Conservation (phyloP, 306 rosid species). For the Cucurbita pepo region DNA sequence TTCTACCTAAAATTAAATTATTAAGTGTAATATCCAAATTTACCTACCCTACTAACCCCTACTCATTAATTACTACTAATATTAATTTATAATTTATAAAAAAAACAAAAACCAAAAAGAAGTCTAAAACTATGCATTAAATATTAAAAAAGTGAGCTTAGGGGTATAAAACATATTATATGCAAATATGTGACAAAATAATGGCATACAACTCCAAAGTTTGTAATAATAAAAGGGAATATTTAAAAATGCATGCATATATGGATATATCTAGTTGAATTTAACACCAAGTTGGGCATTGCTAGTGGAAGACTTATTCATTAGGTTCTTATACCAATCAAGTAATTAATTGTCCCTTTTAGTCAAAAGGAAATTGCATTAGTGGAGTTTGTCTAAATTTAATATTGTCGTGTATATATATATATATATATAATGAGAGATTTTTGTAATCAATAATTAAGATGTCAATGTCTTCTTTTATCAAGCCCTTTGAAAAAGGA, state of each 20-base stretch:
- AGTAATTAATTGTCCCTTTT: not conserved
- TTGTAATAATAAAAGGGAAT: not conserved
- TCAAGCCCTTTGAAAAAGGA: not conserved
- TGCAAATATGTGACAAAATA: not conserved
- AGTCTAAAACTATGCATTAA: not conserved
- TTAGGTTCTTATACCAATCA: not conserved
- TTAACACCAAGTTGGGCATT: not conserved
- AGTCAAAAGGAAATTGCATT: not conserved
- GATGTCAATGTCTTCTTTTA: not conserved
- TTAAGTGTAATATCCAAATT: constrained; percentile 5
- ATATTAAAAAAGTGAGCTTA: not conserved
- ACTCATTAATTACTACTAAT: not conserved
- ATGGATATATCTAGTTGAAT: not conserved
- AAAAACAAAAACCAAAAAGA: not conserved
- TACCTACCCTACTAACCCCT: not conserved
- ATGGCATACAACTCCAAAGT: constrained; percentile 22
- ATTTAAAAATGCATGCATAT: not conserved
- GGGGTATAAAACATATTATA: not conserved
- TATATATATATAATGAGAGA: not conserved
- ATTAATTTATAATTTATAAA: not conserved
- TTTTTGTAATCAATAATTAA: not conserved
- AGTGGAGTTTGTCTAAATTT: not conserved
- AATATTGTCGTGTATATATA: not conserved
- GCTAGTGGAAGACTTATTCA: not conserved
- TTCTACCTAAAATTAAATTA: constrained; percentile 1